Evolutionary conservation across 495 filamentous ascomycete species (phyloP), one percentile per base, ranked within the genome.

Genomic region (Aspergillus cavernicola): DNA sequence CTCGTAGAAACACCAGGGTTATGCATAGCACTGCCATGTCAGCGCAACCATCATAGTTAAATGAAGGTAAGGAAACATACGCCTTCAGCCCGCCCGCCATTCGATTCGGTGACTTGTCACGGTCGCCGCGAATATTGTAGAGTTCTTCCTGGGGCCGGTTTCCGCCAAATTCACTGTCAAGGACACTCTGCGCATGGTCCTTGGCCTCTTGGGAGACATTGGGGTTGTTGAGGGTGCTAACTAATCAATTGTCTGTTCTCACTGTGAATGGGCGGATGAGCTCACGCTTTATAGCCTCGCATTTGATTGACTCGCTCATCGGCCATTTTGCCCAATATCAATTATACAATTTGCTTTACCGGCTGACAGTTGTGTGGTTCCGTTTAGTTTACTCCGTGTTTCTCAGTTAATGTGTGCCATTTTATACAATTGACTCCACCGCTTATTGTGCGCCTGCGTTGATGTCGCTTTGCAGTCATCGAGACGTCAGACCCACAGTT

Each of bases 221-320:
- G 28, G 71, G 71, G 54, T 75, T 75, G 45, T 66, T 71, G n/a
- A 73, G 53, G 26, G 72, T 66, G 15, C 70, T 74, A 33, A 11
- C 0, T 35, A 19, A 37, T 11, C 1, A 18, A 29, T 28, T 7
- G n/a, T 24, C 15, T 24, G 2, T 4, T 16, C 35, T 23, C 16
- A 19, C 5, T 28, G 16, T 26, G 23, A 29, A n/a, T 29, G 13
- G 13, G 40, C 13, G 22, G 22, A 28, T 28, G n/a, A n/a, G 16
- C 42, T 40, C 47, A 63, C 56, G 60, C 56, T 47, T 63, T 63
- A 49, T 63, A 63, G 24, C 60, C 60, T 24, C 60, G 52, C 32
- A 63, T 55, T 1, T 40, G 42, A 41, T 60, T 59, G 38, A 59
- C n/a, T 9, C 46, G 33, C 6, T 63, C 60, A 38, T 63, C 57